Base-by-base conservation (phyloP, 805 yeast species). In the Kuraishia floccosa region DNA sequence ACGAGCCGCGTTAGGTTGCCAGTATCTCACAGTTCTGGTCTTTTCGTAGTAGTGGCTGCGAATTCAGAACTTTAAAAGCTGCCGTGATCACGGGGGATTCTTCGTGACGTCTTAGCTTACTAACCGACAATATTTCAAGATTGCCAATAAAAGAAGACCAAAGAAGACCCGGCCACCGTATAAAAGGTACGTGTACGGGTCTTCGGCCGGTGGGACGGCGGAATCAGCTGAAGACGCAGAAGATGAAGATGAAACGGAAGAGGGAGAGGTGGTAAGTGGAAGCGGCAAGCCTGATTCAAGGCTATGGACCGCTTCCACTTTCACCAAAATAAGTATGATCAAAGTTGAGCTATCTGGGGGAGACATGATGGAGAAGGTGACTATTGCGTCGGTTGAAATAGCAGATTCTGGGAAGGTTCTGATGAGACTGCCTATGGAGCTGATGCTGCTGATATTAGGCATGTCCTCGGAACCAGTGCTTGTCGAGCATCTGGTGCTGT, bases 81-180 rank as follows among this genome's bases (percentile, higher is more conserved):
- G n/a, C n/a, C n/a, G n/a, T n/a, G n/a, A n/a, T n/a, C n/a, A n/a
- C n/a, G n/a, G n/a, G n/a, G n/a, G n/a, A n/a, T n/a, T n/a, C n/a
- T n/a, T n/a, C n/a, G n/a, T n/a, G n/a, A n/a, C n/a, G n/a, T n/a
- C n/a, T n/a, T n/a, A n/a, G n/a, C n/a, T n/a, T n/a, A n/a, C n/a
- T n/a, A n/a, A n/a, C n/a, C n/a, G n/a, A n/a, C n/a, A n/a, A n/a
- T 24, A 8, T 19, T 18, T 27, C 34, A 36, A 30, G 18, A 86
- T 86, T 77, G 96, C 86, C 21, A 86, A 86, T 56, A 86, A 85
- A 54, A 58, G 87, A 46, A 68, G 96, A 50, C 86, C 95, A 8
- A 80, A 79, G 63, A 80, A 86, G 63, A 62, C 68, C 28, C 75
- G 77, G 34, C 86, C 87, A 5, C 47, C 46, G 24, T 86, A 82